These are phyloP conservation scores for Digitaria exilis DNA, from an alignment of 202 grass and related monocot species.

Conservation along the genomic window DNA sequence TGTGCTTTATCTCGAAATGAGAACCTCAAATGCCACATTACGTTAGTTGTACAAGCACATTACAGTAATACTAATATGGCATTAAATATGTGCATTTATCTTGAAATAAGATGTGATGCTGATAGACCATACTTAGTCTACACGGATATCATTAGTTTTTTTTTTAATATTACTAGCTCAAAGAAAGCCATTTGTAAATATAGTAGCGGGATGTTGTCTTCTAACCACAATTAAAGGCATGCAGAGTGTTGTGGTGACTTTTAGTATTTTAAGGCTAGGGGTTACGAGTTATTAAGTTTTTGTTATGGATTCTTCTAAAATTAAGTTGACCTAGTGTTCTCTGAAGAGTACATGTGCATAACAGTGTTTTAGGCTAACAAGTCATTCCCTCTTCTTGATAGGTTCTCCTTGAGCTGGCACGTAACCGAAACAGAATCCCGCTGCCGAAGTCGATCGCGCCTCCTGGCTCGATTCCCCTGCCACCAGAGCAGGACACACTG, in stretches of 20 bases:
- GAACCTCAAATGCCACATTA: background rate
- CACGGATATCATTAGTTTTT: background rate
- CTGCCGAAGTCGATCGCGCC: conserved; percentile 86
- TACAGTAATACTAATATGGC: no score
- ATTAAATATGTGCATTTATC: background rate
- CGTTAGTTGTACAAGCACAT: background rate
- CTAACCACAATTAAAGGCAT: background rate
- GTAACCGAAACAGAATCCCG: conserved; percentile 80
- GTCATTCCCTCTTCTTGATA: conserved; percentile 37
- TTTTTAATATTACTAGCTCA: background rate
- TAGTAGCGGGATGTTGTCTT: background rate
- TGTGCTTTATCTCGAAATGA: background rate
- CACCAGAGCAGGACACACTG: conserved; percentile 82
- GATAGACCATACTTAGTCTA: background rate
- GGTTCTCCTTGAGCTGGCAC: conserved; percentile 77
- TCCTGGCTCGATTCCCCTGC: conserved; percentile 81
- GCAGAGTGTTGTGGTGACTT: background rate
- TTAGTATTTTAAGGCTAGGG: background rate
- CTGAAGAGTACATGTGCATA: background rate
- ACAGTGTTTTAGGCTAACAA: conserved; percentile 10
- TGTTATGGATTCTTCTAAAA: conserved; percentile 5
- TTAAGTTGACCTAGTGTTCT: background rate
- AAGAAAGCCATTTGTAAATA: background rate
- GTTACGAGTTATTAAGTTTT: background rate
- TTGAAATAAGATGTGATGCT: background rate